A percentile compares a stretch with the other conserved stretches of the same genome.
Conservation (phyloP, 2,329 filamentous ascomycete genomes). For the Lasiodiplodia gonubiensis region DNA sequence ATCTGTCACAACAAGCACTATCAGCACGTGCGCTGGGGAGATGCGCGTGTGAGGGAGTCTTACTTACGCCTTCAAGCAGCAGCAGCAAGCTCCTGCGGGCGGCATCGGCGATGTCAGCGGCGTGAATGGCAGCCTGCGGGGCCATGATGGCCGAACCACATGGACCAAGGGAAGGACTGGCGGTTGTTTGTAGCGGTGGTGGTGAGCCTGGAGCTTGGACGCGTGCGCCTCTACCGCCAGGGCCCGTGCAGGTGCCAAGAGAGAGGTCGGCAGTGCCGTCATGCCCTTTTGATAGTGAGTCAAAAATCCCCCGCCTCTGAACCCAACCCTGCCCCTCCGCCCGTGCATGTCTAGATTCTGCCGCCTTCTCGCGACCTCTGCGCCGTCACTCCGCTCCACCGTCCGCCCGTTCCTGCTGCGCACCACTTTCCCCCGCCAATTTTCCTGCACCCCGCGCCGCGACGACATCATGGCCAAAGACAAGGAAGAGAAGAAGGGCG, state of each 20-base stretch:
- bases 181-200: conserved; percentile 5
- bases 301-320: conserved; percentile 20
- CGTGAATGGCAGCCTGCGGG: conserved; percentile 72
- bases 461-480: conserved; percentile 54
- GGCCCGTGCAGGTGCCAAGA: conserved; percentile 16
- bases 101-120: conserved; percentile 77
- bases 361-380: conserved; percentile 25
- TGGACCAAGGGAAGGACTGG: not conserved
- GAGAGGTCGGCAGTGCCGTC: not conserved
- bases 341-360: conserved; percentile 28
- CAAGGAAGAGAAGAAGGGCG: conserved; percentile 43
- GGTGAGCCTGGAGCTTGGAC: conserved; percentile 3
- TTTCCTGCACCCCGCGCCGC: conserved; percentile 20
- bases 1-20: conserved; percentile 64
- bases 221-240: not conserved
- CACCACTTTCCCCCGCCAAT: not conserved
- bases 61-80: conserved; percentile 92
- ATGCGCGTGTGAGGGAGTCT: conserved; percentile 38
- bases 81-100: conserved; percentile 87
- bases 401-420: conserved; percentile 1
- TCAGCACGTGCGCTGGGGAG: not conserved
- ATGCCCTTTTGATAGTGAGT: conserved; percentile 16
- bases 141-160: conserved; percentile 60
- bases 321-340: conserved; percentile 4
- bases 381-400: conserved; percentile 13